phyloP scores from a whole-genome alignment of 1,284 basidiomycete species.

The Quambalaria eucalypti region DNA sequence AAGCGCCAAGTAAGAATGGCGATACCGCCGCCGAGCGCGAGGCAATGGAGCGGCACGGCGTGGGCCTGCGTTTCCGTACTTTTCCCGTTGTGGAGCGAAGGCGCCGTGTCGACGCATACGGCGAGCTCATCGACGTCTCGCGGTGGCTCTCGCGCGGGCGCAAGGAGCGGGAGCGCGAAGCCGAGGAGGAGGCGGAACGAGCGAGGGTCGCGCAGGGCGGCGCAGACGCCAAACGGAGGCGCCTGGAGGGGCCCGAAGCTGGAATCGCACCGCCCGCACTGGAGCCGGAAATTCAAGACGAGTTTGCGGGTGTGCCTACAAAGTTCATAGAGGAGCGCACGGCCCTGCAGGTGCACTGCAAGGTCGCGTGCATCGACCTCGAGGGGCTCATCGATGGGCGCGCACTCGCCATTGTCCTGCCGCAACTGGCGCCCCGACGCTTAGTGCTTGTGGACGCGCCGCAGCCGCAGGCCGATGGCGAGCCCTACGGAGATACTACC shows the following conservation, averaged over 20 bases:
- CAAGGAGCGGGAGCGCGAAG: conserved; percentile 15
- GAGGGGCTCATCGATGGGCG: conserved; percentile 92
- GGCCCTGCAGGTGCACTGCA: conserved; percentile 70
- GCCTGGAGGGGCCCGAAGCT: conserved; percentile 9
- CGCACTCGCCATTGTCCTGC: conserved; percentile 90
- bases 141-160: conserved; percentile 51
- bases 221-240: neutral
- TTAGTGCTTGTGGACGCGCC: conserved; percentile 36
- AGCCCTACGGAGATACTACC: no score
- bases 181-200: neutral
- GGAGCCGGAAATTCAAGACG: conserved; percentile 7
- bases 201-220: neutral
- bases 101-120: conserved; percentile 83
- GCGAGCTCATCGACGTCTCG: conserved; percentile 77
- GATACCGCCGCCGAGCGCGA: neutral
- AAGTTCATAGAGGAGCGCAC: conserved; percentile 74
- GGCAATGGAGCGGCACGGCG: conserved; percentile 48
- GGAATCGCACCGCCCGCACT: neutral
- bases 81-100: conserved; percentile 94
- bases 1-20: neutral
- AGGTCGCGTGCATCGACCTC: conserved; percentile 83
- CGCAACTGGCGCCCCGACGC: conserved; percentile 80
- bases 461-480: neutral
- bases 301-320: conserved; percentile 64
- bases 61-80: conserved; percentile 79